Evolutionary conservation across 345 rosid species (phyloP).

Genomic region (Citrus mangshanensis): DNA sequence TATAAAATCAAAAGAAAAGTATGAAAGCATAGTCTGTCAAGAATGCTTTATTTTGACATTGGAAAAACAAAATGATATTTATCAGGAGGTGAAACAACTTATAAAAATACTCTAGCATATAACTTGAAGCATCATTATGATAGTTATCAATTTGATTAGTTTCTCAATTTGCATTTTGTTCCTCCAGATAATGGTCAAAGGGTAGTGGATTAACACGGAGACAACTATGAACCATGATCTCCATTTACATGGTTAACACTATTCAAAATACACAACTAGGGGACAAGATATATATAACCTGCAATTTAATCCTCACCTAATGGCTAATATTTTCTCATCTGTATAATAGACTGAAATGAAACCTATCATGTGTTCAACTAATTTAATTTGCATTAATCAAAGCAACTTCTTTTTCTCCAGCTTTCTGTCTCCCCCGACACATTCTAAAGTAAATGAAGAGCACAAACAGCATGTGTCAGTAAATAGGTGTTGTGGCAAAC

Average conservation of each 20-base stretch:
- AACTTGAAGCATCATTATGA: neutral
- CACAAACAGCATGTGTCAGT: conserved; percentile 14
- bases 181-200: neutral
- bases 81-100: neutral
- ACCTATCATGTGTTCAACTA: neutral
- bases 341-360: neutral
- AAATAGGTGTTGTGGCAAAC: conserved; percentile 21
- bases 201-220: neutral
- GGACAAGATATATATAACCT: neutral
- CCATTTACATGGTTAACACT: neutral
- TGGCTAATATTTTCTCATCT: neutral
- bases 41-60: neutral
- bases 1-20: neutral
- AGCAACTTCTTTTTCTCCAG: neutral
- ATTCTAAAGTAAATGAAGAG: conserved; percentile 12
- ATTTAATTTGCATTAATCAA: neutral
- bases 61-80: neutral
- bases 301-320: neutral
- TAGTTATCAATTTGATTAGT: neutral
- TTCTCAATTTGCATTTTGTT: neutral
- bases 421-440: neutral
- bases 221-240: neutral
- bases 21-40: neutral
- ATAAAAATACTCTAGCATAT: neutral
- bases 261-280: neutral